Evolutionary conservation across 371 early-diverging fungal genomes (phyloP).

Genomic region (Phascolomyces articulosus): DNA sequence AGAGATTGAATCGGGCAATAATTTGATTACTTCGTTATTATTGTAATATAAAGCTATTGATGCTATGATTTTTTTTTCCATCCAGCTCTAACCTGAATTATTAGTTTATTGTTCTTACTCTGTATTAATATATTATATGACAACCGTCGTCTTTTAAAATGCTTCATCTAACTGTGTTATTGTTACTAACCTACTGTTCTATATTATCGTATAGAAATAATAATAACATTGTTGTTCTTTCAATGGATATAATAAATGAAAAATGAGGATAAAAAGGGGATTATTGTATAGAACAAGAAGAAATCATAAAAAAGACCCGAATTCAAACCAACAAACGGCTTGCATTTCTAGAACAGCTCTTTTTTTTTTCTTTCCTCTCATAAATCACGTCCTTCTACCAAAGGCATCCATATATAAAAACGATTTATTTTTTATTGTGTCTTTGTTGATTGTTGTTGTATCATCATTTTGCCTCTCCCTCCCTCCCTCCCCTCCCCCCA

Average conservation of each 20-base stretch:
- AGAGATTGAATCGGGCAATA: neutral
- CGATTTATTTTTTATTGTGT: neutral
- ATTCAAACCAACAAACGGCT: neutral
- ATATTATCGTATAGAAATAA: too few species aligned
- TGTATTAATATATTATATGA: too few species aligned
- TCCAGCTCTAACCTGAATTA: slow-evolving; percentile 4
- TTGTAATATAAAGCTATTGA: neutral
- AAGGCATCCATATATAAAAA: slow-evolving; percentile 4
- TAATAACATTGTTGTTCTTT: too few species aligned
- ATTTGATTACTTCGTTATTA: slow-evolving; percentile 1
- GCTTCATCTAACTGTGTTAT: too few species aligned
- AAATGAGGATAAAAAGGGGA: neutral
- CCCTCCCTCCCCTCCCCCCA: neutral
- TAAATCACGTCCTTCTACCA: neutral
- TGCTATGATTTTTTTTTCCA: neutral
- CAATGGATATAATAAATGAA: neutral
- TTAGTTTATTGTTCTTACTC: too few species aligned
- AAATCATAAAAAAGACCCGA: slow-evolving; percentile 1
- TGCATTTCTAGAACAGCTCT: neutral
- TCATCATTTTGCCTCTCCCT: neutral
- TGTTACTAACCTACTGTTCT: too few species aligned
- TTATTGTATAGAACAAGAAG: too few species aligned
- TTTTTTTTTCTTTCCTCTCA: too few species aligned
- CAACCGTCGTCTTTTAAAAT: too few species aligned
- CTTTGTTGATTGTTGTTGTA: neutral